Conservation (phyloP, 306 rosid species). For the Malus sylvestris region DNA sequence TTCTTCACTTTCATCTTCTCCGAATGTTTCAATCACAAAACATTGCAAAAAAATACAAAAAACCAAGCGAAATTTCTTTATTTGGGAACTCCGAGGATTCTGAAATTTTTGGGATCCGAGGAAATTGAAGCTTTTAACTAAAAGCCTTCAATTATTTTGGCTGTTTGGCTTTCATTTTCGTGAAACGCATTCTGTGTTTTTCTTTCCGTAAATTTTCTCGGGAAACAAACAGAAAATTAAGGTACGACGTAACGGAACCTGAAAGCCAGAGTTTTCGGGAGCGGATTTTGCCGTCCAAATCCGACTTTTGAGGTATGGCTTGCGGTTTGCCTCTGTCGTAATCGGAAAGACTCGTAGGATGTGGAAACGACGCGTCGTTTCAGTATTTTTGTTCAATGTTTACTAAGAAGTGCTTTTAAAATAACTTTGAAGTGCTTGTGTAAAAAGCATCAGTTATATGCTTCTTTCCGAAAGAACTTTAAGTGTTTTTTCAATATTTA, state of each 20-base stretch:
- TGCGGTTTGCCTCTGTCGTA: neutral
- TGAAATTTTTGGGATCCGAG: neutral
- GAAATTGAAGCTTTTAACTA: neutral
- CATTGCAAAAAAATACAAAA: neutral
- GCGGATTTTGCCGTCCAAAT: neutral
- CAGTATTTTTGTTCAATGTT: too few species aligned
- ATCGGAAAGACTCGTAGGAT: neutral
- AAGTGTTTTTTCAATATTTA: too few species aligned
- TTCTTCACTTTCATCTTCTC: slow-evolving; percentile 22
- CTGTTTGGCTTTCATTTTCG: neutral
- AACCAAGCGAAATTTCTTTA: neutral
- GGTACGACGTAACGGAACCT: neutral
- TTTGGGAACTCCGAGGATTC: slow-evolving; percentile 2
- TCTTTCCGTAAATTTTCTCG: neutral
- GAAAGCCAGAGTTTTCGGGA: slow-evolving; percentile 1
- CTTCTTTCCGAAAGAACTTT: too few species aligned
- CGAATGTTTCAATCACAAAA: slow-evolving; percentile 12
- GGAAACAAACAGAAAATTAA: neutral
- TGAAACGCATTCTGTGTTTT: neutral
- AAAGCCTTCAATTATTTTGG: neutral
- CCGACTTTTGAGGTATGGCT: neutral
- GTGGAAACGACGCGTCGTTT: neutral
- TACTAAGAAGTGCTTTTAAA: too few species aligned
- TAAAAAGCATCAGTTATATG: too few species aligned
- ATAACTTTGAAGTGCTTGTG: too few species aligned